Evolutionary conservation across 176 grass and related monocot genomes (phyloP).

Genomic region (Triticum aestivum): DNA sequence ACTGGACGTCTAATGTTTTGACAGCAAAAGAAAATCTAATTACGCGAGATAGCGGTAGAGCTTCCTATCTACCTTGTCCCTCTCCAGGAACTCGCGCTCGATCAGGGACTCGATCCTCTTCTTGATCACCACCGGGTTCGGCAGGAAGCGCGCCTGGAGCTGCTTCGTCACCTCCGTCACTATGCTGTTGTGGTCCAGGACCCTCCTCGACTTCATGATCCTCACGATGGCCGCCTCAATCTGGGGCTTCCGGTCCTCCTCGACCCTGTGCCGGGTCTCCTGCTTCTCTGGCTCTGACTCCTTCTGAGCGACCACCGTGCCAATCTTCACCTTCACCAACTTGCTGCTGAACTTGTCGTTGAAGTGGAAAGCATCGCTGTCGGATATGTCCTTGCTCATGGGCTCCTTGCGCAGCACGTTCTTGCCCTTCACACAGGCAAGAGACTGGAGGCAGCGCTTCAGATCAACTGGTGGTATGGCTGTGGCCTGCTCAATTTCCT

Average conservation of each 20-base stretch:
- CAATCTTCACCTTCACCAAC: conserved; percentile 64
- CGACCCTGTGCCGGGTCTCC: conserved; percentile 57
- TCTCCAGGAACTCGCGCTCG: conserved; percentile 61
- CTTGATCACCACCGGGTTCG: conserved; percentile 65
- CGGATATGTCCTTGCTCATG: conserved; percentile 70
- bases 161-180: conserved; percentile 52
- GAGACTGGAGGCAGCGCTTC: conserved; percentile 65
- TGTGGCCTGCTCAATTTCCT: neutral
- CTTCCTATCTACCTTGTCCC: conserved; percentile 63
- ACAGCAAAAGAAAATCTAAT: neutral
- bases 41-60: conserved; percentile 52
- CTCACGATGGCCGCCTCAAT: conserved; percentile 57
- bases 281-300: conserved; percentile 63
- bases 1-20: neutral
- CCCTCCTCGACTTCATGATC: conserved; percentile 55
- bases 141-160: conserved; percentile 59
- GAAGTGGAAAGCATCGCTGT: conserved; percentile 49
- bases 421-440: conserved; percentile 67
- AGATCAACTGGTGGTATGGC: conserved; percentile 27
- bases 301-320: conserved; percentile 56
- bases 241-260: conserved; percentile 49
- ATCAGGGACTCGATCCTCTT: conserved; percentile 70
- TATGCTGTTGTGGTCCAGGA: conserved; percentile 51
- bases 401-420: conserved; percentile 69
- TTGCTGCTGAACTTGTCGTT: conserved; percentile 77